Conservation (phyloP, 2,329 filamentous ascomycete species). For the Aspergillus sp. region DNA sequence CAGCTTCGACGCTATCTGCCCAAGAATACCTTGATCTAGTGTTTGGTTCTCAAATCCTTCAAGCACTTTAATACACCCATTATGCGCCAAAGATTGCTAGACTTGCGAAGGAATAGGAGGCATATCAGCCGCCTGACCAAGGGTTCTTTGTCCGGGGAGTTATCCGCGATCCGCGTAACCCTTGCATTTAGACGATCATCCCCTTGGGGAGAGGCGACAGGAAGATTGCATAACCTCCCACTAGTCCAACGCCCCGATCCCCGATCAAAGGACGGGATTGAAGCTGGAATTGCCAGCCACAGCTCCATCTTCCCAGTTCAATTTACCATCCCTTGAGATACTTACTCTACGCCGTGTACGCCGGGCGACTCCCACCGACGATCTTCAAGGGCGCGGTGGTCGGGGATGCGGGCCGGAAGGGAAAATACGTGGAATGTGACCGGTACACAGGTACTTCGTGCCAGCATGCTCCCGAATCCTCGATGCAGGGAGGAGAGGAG, state of each 20-base stretch:
- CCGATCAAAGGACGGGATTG: constrained; percentile 13
- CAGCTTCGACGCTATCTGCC: neutral
- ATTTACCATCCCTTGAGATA: constrained; percentile 10
- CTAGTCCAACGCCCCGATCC: constrained; percentile 13
- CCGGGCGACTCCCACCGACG: neutral
- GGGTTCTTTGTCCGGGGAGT: constrained; percentile 8
- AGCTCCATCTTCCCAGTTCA: neutral
- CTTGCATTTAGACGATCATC: constrained; percentile 16
- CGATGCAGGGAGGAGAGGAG: neutral
- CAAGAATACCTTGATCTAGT: neutral
- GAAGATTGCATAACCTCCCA: constrained; percentile 12
- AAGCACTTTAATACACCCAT: neutral
- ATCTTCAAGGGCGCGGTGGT: constrained; percentile 7
- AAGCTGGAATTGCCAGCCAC: no score
- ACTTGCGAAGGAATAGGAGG: neutral
- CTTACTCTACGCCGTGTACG: neutral
- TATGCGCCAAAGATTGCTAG: neutral
- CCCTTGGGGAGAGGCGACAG: constrained; percentile 3
- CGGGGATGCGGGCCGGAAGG: constrained; percentile 14
- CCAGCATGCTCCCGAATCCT: neutral
- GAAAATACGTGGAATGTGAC: constrained; percentile 19
- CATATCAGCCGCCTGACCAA: neutral
- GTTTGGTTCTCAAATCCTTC: no score
- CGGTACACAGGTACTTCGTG: constrained; percentile 7
- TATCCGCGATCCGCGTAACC: constrained; percentile 15